phyloP scores from a whole-genome alignment of 2,329 filamentous ascomycete species.

The Akanthomyces lecanii region DNA sequence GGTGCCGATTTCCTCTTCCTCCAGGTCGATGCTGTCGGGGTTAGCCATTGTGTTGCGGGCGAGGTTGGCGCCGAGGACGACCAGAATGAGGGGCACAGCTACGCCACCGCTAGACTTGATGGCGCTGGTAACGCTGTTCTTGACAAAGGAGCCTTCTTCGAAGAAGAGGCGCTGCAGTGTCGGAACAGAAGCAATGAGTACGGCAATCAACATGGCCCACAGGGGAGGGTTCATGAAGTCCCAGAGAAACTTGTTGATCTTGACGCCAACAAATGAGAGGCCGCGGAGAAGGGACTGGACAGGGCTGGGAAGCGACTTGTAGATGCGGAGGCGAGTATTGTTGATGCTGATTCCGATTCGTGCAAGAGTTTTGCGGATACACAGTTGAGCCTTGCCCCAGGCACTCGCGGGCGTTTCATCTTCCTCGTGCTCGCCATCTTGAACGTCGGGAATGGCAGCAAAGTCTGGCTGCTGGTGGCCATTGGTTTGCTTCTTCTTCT shows the following conservation, averaged over 20 bases:
- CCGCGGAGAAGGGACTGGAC: constrained; percentile 34
- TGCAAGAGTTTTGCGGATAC: constrained; percentile 22
- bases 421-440: constrained; percentile 29
- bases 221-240: constrained; percentile 98
- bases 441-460: constrained; percentile 57
- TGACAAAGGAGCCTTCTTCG: constrained; percentile 79
- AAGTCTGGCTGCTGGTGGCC: constrained; percentile 46
- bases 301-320: constrained; percentile 37
- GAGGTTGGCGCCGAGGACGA: constrained; percentile 91
- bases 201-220: constrained; percentile 93
- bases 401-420: constrained; percentile 25
- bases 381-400: constrained; percentile 33
- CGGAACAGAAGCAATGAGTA: constrained; percentile 85
- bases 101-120: constrained; percentile 82
- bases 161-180: constrained; percentile 82
- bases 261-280: constrained; percentile 32
- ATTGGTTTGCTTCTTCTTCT: constrained; percentile 29
- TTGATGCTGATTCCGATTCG: background rate
- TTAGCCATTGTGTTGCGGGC: constrained; percentile 82
- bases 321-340: background rate
- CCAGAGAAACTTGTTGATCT: constrained; percentile 66
- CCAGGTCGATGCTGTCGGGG: constrained; percentile 58
- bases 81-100: constrained; percentile 89
- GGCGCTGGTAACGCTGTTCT: constrained; percentile 88
- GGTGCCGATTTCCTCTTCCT: constrained; percentile 64